Percentiles rank a stretch among this genome's conserved stretches.
phyloP scores from a whole-genome alignment of 495 filamentous ascomycete genomes.

The Thermochaetoides thermophila region DNA sequence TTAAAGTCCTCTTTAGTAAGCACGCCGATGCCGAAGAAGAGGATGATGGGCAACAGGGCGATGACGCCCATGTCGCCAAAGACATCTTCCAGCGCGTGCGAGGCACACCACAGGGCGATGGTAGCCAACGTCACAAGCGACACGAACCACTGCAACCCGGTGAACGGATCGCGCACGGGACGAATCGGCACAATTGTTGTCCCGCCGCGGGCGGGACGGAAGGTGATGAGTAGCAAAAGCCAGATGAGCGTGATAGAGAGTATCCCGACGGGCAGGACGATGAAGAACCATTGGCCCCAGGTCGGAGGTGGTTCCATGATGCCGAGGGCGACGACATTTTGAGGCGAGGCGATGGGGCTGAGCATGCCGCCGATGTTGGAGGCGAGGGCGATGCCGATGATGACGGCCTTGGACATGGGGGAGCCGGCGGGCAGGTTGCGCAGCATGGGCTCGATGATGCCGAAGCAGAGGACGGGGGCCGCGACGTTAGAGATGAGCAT shows the following conservation, averaged over 20 bases:
- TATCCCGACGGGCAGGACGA: conserved; percentile 83
- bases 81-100: conserved; percentile 67
- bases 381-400: conserved; percentile 89
- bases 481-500: conserved; percentile 99
- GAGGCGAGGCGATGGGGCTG: conserved; percentile 88
- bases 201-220: conserved; percentile 66
- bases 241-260: conserved; percentile 83
- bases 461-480: conserved; percentile 94
- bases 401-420: conserved; percentile 83
- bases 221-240: conserved; percentile 68
- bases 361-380: conserved; percentile 94
- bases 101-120: conserved; percentile 83
- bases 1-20: conserved; percentile 99
- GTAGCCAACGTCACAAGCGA: conserved; percentile 68
- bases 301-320: conserved; percentile 84
- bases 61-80: conserved; percentile 99
- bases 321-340: conserved; percentile 91
- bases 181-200: conserved; percentile 88
- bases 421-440: conserved; percentile 84
- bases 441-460: conserved; percentile 90
- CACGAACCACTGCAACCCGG: conserved; percentile 88
- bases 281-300: conserved; percentile 95
- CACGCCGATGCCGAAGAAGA: conserved; percentile 96
- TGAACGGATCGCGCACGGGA: conserved; percentile 73
- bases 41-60: conserved; percentile 84